Evolutionary conservation across 1,284 basidiomycete species (phyloP).

Genomic region (Fomitopsis palustris): DNA sequence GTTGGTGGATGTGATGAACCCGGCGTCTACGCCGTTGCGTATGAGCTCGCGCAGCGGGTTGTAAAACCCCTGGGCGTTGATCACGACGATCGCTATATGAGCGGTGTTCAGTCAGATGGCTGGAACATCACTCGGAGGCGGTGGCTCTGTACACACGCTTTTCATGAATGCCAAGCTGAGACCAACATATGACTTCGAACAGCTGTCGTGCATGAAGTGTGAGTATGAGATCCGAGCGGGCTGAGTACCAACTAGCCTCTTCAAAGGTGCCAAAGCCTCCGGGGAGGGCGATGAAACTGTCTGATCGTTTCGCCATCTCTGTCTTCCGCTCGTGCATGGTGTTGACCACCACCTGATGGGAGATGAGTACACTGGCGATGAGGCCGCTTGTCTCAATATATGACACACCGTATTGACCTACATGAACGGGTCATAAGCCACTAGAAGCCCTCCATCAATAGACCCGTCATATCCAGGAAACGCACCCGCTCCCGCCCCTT

Average conservation of each 20-base stretch:
- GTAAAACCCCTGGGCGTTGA: conserved; percentile 83
- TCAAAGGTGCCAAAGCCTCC: conserved; percentile 93
- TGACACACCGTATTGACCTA: conserved; percentile 48
- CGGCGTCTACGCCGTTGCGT: conserved; percentile 60
- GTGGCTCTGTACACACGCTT: conserved; percentile 81
- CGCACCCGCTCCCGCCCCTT: conserved; percentile 42
- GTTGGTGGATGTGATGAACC: conserved; percentile 71
- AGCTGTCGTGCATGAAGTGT: conserved; percentile 42
- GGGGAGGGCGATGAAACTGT: conserved; percentile 84
- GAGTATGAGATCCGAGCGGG: not conserved
- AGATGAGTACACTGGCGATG: not conserved
- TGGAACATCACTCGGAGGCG: too few relatives aligned
- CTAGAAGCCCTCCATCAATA: too few relatives aligned
- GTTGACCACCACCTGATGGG: conserved; percentile 52
- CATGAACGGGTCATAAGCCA: not conserved
- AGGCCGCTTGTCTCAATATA: not conserved
- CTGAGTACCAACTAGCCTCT: conserved; percentile 49
- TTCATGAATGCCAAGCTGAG: conserved; percentile 83
- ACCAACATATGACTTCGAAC: conserved; percentile 90
- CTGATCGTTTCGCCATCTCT: conserved; percentile 77
- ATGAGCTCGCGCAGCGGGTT: conserved; percentile 76
- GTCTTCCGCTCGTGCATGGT: conserved; percentile 93
- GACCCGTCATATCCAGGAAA: not conserved
- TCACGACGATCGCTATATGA: conserved; percentile 65
- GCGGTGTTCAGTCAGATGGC: not conserved